phyloP scores from a whole-genome alignment of 352 stramenopile species.

The Globisporangium middletonii region DNA sequence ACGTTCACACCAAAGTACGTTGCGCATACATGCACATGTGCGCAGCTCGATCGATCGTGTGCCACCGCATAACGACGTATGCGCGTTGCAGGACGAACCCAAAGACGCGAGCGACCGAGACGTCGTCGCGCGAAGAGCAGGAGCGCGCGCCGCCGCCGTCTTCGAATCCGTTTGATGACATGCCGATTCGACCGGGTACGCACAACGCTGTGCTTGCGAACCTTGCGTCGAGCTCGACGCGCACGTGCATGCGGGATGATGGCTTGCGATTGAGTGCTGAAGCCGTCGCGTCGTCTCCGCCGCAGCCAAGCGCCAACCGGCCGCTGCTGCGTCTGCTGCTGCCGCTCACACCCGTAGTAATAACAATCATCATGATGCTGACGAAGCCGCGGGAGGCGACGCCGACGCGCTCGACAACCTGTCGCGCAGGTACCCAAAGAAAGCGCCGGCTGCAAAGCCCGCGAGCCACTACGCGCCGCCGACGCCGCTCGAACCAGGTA shows the following conservation, averaged over 20 bases:
- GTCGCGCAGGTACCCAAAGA: conserved; percentile 58
- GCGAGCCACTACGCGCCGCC: conserved; percentile 13
- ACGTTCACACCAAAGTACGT: conserved; percentile 73
- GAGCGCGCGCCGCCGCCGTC: conserved; percentile 20
- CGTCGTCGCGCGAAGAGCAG: conserved; percentile 41
- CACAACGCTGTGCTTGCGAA: conserved; percentile 1
- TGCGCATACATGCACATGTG: not conserved
- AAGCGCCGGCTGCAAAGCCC: conserved; percentile 19
- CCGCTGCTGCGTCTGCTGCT: conserved; percentile 7
- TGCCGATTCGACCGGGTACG: conserved; percentile 39
- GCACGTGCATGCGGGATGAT: not conserved
- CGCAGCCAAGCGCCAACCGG: not conserved
- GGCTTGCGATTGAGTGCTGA: conserved; percentile 23
- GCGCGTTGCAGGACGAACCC: conserved; percentile 34
- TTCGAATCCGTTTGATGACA: conserved; percentile 30
- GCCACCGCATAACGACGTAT: not conserved
- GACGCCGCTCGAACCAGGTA: conserved; percentile 48
- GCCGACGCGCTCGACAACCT: conserved; percentile 57
- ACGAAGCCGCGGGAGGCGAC: conserved; percentile 17
- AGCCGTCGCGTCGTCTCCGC: conserved; percentile 8
- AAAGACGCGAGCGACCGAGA: conserved; percentile 24
- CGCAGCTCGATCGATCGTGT: not conserved
- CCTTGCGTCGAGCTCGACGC: not conserved
- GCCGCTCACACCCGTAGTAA: conserved; percentile 25
- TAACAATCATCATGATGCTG: conserved; percentile 51